These are phyloP conservation scores for Incumbomyces lentus DNA, from an alignment of 2,329 filamentous ascomycete species.

Conservation along the genomic window DNA sequence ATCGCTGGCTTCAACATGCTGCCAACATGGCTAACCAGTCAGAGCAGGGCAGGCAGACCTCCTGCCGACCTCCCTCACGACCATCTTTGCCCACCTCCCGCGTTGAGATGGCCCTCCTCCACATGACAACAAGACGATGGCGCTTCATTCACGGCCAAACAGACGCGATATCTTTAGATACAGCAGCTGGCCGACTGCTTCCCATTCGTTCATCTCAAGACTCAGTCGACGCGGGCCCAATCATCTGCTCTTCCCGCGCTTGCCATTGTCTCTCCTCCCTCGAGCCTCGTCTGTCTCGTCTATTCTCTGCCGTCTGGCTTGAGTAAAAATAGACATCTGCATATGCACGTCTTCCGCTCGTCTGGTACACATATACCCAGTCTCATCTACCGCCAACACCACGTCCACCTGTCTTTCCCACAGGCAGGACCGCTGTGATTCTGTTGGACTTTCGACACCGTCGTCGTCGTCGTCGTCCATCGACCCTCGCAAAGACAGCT, in stretches of 20 bases:
- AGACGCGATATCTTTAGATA: conserved; percentile 22
- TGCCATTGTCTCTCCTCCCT: conserved; percentile 8
- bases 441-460: conserved; percentile 10
- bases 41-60: neutral
- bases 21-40: neutral
- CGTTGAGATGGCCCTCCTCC: neutral
- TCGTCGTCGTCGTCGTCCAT: conserved; percentile 21
- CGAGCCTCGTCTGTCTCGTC: conserved; percentile 6
- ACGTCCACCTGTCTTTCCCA: conserved; percentile 1
- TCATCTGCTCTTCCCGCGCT: conserved; percentile 8
- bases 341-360: conserved; percentile 5
- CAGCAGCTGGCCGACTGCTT: conserved; percentile 13
- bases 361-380: conserved; percentile 4
- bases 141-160: conserved; percentile 12
- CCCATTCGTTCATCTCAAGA: conserved; percentile 20
- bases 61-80: conserved; percentile 3
- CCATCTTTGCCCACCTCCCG: conserved; percentile 1
- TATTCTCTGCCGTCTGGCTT: neutral
- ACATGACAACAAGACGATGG: conserved; percentile 14
- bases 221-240: conserved; percentile 13
- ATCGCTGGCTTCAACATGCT: neutral
- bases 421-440: conserved; percentile 6
- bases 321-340: conserved; percentile 11
- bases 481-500: conserved; percentile 30
- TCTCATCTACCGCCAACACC: conserved; percentile 7